Percentiles rank a stretch among this genome's conserved stretches.
These are phyloP conservation scores for Trichoderma reesei DNA, from an alignment of 495 filamentous ascomycete species.

Conservation along the genomic window DNA sequence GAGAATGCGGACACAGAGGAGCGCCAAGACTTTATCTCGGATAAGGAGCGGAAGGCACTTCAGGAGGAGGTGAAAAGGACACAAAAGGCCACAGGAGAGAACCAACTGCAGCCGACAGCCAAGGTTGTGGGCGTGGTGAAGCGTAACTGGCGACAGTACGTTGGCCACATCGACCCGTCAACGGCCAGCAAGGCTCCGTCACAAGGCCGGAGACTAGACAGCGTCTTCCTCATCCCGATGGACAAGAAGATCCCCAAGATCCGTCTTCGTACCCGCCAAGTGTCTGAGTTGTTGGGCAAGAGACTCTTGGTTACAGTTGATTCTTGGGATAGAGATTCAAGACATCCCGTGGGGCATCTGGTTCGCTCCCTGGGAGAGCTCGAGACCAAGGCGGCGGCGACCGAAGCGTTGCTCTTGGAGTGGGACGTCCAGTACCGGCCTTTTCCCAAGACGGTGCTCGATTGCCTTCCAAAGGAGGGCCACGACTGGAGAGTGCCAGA, in stretches of 20 bases:
- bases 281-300: slow-evolving; percentile 76
- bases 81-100: slow-evolving; percentile 69
- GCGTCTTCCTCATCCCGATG: slow-evolving; percentile 91
- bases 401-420: slow-evolving; percentile 86
- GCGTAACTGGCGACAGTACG: slow-evolving; percentile 95
- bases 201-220: slow-evolving; percentile 76
- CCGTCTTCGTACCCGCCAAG: slow-evolving; percentile 81
- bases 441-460: slow-evolving; percentile 88
- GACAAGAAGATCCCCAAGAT: slow-evolving; percentile 96
- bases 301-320: slow-evolving; percentile 93
- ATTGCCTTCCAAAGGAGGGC: slow-evolving; percentile 84
- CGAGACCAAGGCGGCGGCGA: slow-evolving; percentile 92
- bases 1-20: slow-evolving; percentile 81
- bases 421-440: slow-evolving; percentile 97
- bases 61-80: slow-evolving; percentile 84
- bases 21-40: slow-evolving; percentile 63
- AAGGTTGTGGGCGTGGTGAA: slow-evolving; percentile 87
- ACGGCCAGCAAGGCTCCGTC: slow-evolving; percentile 63
- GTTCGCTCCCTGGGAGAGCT: slow-evolving; percentile 86
- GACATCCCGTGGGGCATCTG: slow-evolving; percentile 89
- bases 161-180: slow-evolving; percentile 83
- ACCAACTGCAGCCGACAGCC: slow-evolving; percentile 80
- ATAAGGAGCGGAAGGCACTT: slow-evolving; percentile 73
- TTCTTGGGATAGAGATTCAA: slow-evolving; percentile 83
- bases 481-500: slow-evolving; percentile 88